Evolutionary conservation across 1,139 yeast species (phyloP).

Genomic region (Hansenula lynferdii): DNA sequence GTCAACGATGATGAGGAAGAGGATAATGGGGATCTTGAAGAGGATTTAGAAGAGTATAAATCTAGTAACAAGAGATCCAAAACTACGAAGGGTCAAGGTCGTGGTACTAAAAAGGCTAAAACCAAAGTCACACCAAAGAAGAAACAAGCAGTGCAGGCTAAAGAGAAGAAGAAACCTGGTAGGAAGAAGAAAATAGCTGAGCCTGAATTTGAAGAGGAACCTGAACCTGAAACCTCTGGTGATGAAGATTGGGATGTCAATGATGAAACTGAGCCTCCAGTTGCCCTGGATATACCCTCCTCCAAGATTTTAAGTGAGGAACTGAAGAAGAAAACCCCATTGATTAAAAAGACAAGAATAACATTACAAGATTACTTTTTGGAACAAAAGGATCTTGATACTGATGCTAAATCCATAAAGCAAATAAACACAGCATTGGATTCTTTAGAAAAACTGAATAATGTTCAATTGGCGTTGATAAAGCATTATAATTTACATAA

Average conservation of each 20-base stretch:
- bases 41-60: slow-evolving; percentile 7
- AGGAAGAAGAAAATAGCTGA: slow-evolving; percentile 1
- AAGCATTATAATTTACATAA: slow-evolving; percentile 26
- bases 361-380: slow-evolving; percentile 11
- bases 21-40: slow-evolving; percentile 17
- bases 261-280: slow-evolving; percentile 14
- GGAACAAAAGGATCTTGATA: slow-evolving; percentile 6
- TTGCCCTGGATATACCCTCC: slow-evolving; percentile 14
- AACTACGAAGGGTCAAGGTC: slow-evolving; percentile 2
- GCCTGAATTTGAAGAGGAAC: slow-evolving; percentile 6
- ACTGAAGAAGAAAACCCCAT: slow-evolving; percentile 14
- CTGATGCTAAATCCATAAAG: slow-evolving; percentile 2
- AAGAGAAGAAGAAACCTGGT: slow-evolving; percentile 1
- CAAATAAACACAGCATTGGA: slow-evolving; percentile 3
- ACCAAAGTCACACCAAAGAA: background rate
- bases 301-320: slow-evolving; percentile 10
- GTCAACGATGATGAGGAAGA: slow-evolving; percentile 21
- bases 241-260: slow-evolving; percentile 23
- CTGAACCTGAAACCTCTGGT: slow-evolving; percentile 15
- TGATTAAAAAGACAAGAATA: slow-evolving; percentile 14
- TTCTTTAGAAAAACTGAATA: slow-evolving; percentile 7
- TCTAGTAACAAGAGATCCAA: slow-evolving; percentile 8
- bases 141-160: background rate
- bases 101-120: slow-evolving; percentile 7
- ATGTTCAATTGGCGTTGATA: slow-evolving; percentile 20